Percentiles rank a stretch among this genome's conserved stretches.
Evolutionary conservation across 768 basidiomycete species (phyloP).

Genomic region (Leccinum truebloodii): DNA sequence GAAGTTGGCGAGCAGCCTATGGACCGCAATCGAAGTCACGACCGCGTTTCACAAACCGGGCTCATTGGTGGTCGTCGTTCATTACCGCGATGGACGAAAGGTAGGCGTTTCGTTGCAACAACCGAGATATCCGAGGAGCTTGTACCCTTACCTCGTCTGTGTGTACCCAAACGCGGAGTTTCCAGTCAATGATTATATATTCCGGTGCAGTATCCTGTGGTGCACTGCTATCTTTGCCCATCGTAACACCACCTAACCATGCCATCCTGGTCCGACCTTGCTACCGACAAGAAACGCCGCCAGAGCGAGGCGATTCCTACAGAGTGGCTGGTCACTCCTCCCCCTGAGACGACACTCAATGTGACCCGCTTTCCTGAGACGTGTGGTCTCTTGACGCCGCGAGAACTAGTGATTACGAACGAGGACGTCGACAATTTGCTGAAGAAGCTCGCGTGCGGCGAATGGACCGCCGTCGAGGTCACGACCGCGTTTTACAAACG

Average conservation of each 20-base stretch:
- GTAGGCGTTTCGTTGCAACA: slow-evolving; percentile 79
- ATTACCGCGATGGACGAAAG: not conserved
- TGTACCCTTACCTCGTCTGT: slow-evolving; percentile 8
- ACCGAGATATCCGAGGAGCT: slow-evolving; percentile 25
- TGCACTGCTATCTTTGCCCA: not conserved
- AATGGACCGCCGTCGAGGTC: slow-evolving; percentile 67
- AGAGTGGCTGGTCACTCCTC: slow-evolving; percentile 59
- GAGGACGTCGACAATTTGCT: slow-evolving; percentile 48
- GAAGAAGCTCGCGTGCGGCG: slow-evolving; percentile 48
- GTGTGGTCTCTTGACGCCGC: slow-evolving; percentile 55
- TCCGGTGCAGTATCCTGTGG: not conserved
- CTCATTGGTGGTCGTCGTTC: slow-evolving; percentile 26
- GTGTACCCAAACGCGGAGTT: not conserved
- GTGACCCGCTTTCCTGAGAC: slow-evolving; percentile 55
- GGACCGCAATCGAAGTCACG: slow-evolving; percentile 71
- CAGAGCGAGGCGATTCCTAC: slow-evolving; percentile 61
- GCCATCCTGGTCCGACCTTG: slow-evolving; percentile 51
- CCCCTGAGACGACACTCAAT: slow-evolving; percentile 47
- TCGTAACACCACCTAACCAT: slow-evolving; percentile 5
- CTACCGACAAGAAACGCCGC: slow-evolving; percentile 50
- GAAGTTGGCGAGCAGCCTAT: slow-evolving; percentile 52
- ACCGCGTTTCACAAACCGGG: slow-evolving; percentile 77
- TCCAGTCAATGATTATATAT: slow-evolving; percentile 12
- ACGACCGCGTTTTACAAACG: slow-evolving; percentile 75
- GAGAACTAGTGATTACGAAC: slow-evolving; percentile 63